These are phyloP conservation scores for Metschnikowia matae DNA, from an alignment of 805 yeast species.

Conservation along the genomic window DNA sequence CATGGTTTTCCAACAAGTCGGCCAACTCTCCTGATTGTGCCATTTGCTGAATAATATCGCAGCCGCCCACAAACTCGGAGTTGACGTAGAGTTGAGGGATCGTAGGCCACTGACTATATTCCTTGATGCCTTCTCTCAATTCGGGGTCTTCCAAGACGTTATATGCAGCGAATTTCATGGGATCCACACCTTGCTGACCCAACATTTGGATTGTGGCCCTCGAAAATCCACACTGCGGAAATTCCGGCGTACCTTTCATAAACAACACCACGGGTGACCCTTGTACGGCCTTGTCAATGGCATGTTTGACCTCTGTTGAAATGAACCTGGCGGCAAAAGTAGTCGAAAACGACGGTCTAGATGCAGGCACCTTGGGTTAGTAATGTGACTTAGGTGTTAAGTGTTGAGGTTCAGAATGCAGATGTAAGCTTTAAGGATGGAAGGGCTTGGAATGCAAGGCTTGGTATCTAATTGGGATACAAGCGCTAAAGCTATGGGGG, in stretches of 20 bases:
- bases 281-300: slow-evolving; percentile 79
- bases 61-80: slow-evolving; percentile 94
- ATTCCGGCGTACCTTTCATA: slow-evolving; percentile 98
- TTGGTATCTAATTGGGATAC: no score
- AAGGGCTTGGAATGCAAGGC: no score
- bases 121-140: slow-evolving; percentile 92
- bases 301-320: slow-evolving; percentile 74
- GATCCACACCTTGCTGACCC: slow-evolving; percentile 97
- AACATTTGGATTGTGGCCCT: slow-evolving; percentile 89
- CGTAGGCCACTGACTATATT: slow-evolving; percentile 96
- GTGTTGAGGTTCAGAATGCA: no score
- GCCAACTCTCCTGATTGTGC: slow-evolving; percentile 87
- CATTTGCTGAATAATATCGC: slow-evolving; percentile 92
- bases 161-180: slow-evolving; percentile 92
- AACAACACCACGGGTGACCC: slow-evolving; percentile 94
- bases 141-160: slow-evolving; percentile 94
- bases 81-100: slow-evolving; percentile 92
- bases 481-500: background rate
- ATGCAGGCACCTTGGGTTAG: background rate
- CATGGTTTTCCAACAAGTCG: slow-evolving; percentile 73
- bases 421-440: no score
- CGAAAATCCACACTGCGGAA: slow-evolving; percentile 96
- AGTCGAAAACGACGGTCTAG: background rate
- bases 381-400: background rate
- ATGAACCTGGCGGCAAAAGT: slow-evolving; percentile 39